phyloP scores from a whole-genome alignment of 139 green algal species.

The Chlamydomonas schloesseri region DNA sequence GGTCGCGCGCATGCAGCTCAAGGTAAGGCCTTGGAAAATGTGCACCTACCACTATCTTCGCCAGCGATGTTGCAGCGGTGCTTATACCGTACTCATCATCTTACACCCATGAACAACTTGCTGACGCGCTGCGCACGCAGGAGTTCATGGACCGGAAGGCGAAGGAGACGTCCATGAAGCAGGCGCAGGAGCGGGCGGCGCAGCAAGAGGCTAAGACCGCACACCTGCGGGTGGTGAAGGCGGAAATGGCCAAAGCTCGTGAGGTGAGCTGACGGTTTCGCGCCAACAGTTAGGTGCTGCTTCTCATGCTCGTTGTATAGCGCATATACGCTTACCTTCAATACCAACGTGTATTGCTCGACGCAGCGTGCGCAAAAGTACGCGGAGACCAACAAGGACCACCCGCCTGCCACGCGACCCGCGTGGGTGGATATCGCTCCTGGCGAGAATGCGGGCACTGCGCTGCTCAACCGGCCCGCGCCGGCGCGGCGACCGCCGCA shows the following conservation, averaged over 20 bases:
- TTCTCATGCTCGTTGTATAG: too few species aligned
- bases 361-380: constrained; percentile 35
- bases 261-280: constrained; percentile 21
- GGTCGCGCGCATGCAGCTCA: constrained; percentile 9
- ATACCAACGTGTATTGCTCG: too few species aligned
- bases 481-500: background rate
- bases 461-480: background rate
- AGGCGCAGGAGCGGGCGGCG: constrained; percentile 12
- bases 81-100: too few species aligned
- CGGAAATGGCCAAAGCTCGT: constrained; percentile 12
- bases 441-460: background rate
- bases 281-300: too few species aligned
- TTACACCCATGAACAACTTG: too few species aligned
- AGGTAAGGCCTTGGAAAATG: constrained; percentile 6
- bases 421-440: constrained; percentile 33
- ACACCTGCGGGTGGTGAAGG: constrained; percentile 8
- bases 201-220: constrained; percentile 1
- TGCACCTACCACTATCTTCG: too few species aligned
- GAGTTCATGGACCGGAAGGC: constrained; percentile 32
- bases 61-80: too few species aligned
- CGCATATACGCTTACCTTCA: too few species aligned
- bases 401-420: background rate
- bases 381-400: constrained; percentile 1
- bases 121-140: background rate
- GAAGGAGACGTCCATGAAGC: constrained; percentile 1